Evolutionary conservation across 1,284 basidiomycete genomes (phyloP).

Genomic region (Cerioporus squamosus): DNA sequence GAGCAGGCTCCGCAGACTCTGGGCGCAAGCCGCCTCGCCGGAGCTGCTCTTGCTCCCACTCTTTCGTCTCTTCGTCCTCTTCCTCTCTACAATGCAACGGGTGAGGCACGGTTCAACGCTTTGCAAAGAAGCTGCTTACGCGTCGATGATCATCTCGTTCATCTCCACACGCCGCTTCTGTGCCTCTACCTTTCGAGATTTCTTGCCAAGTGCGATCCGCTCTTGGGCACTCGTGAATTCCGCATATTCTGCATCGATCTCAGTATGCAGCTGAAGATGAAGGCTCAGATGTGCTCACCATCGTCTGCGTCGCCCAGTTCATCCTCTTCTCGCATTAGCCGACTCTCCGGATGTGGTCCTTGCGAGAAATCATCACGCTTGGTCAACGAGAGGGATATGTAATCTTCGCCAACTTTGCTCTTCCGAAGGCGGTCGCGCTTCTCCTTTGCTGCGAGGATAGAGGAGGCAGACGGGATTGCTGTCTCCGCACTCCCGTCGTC

Average conservation of each 20-base stretch:
- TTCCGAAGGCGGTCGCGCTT: conserved; percentile 69
- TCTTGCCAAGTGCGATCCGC: conserved; percentile 85
- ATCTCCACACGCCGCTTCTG: conserved; percentile 74
- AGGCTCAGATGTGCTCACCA: conserved; percentile 52
- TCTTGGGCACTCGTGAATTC: conserved; percentile 91
- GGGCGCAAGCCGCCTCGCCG: conserved; percentile 69
- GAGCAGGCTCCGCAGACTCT: conserved; percentile 35
- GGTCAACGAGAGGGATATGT: conserved; percentile 80
- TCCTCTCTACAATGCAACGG: conserved; percentile 58
- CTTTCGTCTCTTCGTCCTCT: conserved; percentile 85
- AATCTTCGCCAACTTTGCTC: conserved; percentile 63
- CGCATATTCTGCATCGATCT: conserved; percentile 66
- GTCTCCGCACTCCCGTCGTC: conserved; percentile 38
- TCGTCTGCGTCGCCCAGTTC: conserved; percentile 93
- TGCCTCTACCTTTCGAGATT: conserved; percentile 79
- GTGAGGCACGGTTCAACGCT: background rate
- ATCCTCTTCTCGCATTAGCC: conserved; percentile 87
- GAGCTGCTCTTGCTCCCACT: conserved; percentile 92
- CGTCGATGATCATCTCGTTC: conserved; percentile 87
- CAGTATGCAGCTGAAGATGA: background rate
- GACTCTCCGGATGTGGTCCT: conserved; percentile 89
- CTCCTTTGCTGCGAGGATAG: conserved; percentile 80
- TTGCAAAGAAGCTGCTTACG: conserved; percentile 51
- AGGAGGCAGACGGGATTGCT: conserved; percentile 75
- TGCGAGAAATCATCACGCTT: conserved; percentile 53